Percentiles rank a stretch among this genome's conserved stretches.
These are phyloP conservation scores for Candida montana DNA, from an alignment of 805 yeast genomes.

Conservation along the genomic window DNA sequence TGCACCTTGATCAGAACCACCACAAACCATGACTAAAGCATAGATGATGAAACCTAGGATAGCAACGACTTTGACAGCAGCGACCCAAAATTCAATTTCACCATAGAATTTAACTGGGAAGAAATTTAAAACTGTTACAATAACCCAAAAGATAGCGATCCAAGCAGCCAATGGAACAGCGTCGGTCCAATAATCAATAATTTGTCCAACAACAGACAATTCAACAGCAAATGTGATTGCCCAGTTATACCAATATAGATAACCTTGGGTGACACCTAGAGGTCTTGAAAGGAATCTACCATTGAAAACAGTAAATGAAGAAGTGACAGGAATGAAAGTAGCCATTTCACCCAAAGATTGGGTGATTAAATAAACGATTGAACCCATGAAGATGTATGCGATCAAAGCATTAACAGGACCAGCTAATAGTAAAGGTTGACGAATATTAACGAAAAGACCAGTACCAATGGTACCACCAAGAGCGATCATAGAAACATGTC, in stretches of 20 bases:
- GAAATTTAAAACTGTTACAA: conserved; percentile 49
- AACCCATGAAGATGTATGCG: conserved; percentile 62
- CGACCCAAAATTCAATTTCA: conserved; percentile 73
- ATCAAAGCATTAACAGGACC: conserved; percentile 70
- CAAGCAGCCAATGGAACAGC: conserved; percentile 69
- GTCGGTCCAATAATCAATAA: conserved; percentile 58
- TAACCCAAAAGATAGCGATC: conserved; percentile 61
- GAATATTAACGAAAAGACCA: conserved; percentile 65
- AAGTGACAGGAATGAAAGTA: conserved; percentile 64
- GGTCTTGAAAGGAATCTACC: conserved; percentile 63
- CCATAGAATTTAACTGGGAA: conserved; percentile 69
- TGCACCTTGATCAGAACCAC: conserved; percentile 65
- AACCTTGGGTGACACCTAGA: conserved; percentile 66
- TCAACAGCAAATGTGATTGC: conserved; percentile 73
- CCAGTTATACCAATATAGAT: conserved; percentile 76
- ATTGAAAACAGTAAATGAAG: conserved; percentile 66
- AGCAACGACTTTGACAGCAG: conserved; percentile 60
- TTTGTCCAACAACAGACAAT: conserved; percentile 65
- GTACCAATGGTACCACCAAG: conserved; percentile 80
- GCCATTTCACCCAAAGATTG: conserved; percentile 81
- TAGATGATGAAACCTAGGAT: conserved; percentile 66
- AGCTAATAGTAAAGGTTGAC: conserved; percentile 48
- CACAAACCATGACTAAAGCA: conserved; percentile 67
- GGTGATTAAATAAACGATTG: conserved; percentile 59
- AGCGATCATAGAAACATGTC: conserved; percentile 73